Percentiles rank a stretch among this genome's conserved stretches.
Evolutionary conservation across 352 stramenopile genomes (phyloP).

Genomic region (Lagenidium sp.): DNA sequence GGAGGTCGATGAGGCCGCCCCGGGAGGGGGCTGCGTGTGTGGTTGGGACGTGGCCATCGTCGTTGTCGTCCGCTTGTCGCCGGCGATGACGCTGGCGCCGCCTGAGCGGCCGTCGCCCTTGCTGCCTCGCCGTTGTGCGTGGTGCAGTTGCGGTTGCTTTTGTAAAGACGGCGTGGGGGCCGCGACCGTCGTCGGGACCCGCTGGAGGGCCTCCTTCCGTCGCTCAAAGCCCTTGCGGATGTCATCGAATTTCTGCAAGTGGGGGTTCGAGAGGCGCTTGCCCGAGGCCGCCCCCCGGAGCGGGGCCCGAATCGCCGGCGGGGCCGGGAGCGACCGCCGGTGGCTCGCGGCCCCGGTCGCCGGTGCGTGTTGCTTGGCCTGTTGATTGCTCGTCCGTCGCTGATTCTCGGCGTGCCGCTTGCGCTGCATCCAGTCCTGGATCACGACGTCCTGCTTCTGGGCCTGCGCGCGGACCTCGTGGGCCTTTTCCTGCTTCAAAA

Average conservation of each 20-base stretch:
- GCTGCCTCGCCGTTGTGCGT: too few relatives aligned
- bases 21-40: too few relatives aligned
- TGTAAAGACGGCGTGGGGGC: too few relatives aligned
- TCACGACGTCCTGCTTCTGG: conserved; percentile 59
- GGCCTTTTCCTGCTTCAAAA: conserved; percentile 52
- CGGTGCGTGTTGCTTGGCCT: conserved; percentile 1
- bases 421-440: conserved; percentile 65
- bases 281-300: conserved; percentile 35
- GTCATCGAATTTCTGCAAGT: conserved; percentile 57
- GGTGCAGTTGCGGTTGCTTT: too few relatives aligned
- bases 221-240: conserved; percentile 51
- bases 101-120: too few relatives aligned
- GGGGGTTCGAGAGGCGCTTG: conserved; percentile 41
- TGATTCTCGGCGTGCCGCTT: conserved; percentile 50
- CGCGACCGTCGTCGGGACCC: conserved; percentile 15
- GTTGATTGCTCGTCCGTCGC: conserved; percentile 28
- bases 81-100: too few relatives aligned
- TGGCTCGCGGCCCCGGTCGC: conserved; percentile 2
- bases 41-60: too few relatives aligned
- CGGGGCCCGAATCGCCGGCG: conserved; percentile 33
- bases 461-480: conserved; percentile 19
- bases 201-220: conserved; percentile 41
- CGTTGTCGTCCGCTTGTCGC: too few relatives aligned
- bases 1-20: too few relatives aligned
- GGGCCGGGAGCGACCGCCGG: conserved; percentile 16